These are phyloP conservation scores for Leccinum pachyderme DNA, from an alignment of 1,284 basidiomycete genomes.

Conservation along the genomic window DNA sequence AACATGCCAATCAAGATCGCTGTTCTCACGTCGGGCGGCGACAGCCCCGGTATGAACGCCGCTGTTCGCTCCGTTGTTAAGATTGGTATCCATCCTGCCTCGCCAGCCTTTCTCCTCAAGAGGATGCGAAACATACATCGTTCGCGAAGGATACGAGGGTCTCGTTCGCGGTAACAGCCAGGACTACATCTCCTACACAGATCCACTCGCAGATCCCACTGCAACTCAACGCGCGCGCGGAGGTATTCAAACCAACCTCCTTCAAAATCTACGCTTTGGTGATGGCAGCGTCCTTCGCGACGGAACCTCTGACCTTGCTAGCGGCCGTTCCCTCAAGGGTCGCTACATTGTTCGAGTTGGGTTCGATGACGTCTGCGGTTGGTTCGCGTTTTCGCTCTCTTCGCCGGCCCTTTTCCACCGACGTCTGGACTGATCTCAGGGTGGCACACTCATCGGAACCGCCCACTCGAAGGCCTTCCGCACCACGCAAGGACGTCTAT, in stretches of 20 bases:
- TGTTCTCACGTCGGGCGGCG: slow-evolving; percentile 94
- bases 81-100: slow-evolving; percentile 59
- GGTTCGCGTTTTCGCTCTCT: slow-evolving; percentile 60
- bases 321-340: slow-evolving; percentile 76
- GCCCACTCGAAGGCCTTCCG: slow-evolving; percentile 90
- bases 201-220: slow-evolving; percentile 20
- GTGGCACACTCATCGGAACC: slow-evolving; percentile 95
- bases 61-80: slow-evolving; percentile 91
- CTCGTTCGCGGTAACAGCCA: slow-evolving; percentile 73
- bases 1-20: slow-evolving; percentile 58
- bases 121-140: slow-evolving; percentile 90
- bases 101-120: slow-evolving; percentile 38
- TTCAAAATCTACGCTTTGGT: slow-evolving; percentile 81
- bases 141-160: slow-evolving; percentile 97
- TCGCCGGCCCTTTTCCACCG: neutral
- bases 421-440: slow-evolving; percentile 44
- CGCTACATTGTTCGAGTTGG: slow-evolving; percentile 95
- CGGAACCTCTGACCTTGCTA: slow-evolving; percentile 77
- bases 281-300: slow-evolving; percentile 89
- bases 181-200: slow-evolving; percentile 24
- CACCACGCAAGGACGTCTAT: slow-evolving; percentile 80
- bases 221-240: slow-evolving; percentile 18
- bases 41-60: slow-evolving; percentile 97
- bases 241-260: slow-evolving; percentile 39
- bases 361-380: slow-evolving; percentile 97